Base-by-base conservation (phyloP, 768 basidiomycete species). In the Leccinum sublutescens region DNA sequence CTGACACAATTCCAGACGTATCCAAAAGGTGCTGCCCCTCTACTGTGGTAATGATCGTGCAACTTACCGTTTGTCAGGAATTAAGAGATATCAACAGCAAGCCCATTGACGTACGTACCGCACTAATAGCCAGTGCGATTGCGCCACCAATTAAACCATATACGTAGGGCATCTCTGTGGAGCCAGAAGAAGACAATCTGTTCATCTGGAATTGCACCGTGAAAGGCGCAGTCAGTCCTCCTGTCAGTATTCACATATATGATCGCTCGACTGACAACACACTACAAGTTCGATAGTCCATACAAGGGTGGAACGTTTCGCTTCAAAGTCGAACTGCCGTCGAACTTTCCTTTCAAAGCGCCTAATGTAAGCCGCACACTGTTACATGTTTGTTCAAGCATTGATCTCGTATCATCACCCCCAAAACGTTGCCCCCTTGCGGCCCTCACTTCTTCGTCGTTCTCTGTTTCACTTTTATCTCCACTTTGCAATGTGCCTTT, bases 341-440 rank as follows among this genome's bases (percentile, higher is more conserved):
- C 79, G n/a, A 87, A 84, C 71, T 94, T 87, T 64, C 92, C 93
- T 8, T 94, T 94, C 84, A 93, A 94, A 73, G 84, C 93, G 4
- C 92, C 92, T 38, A 79, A 80, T 58, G 91, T 92, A 74, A 65
- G 78, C 61, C 48, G 45, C 31, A 21, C 40, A 31, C 40, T 58
- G 40, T 59, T 45, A 51, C 38, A 57, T 63, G 45, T 55, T 52
- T 51, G 50, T 45, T 19, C 43, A 33, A 33, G 47, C 29, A 23
- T 45, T 45, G 50, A 60, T 47, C 29, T 54, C 50, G 25, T 54
- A 38, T 49, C 21, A 23, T 47, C 55, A 58, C 63, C 69, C 64
- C 63, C 19, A 55, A 64, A 67, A 68, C 64, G 61, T 60, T 68
- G 54, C 57, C 50, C 55, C 19, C 52, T 50, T 43, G 50, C 48